Conservation (phyloP, 2,329 filamentous ascomycete genomes). For the Kalaharituber pfeilii region DNA sequence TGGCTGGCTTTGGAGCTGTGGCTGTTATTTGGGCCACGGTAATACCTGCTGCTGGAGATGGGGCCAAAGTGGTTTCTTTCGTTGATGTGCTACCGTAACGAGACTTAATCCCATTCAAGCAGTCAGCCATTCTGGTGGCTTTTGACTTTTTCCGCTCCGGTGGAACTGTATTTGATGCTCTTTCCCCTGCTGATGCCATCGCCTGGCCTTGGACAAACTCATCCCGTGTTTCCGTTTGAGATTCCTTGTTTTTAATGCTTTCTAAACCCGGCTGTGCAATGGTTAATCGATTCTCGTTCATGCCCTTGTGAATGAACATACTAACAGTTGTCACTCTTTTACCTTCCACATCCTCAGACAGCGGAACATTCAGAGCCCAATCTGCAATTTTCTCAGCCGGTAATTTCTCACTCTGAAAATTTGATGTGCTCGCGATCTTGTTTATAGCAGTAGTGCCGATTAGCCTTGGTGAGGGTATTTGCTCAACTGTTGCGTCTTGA, state of each 20-base stretch:
- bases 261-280: background rate
- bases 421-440: background rate
- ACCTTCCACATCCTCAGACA: conserved; percentile 1
- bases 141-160: background rate
- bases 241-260: background rate
- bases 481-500: background rate
- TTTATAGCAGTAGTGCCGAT: background rate
- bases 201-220: background rate
- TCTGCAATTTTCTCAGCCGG: conserved; percentile 7
- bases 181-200: too few relatives aligned
- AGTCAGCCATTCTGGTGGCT: background rate
- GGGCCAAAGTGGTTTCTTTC: background rate
- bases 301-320: conserved; percentile 5
- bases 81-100: background rate
- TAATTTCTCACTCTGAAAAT: conserved; percentile 8
- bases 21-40: background rate
- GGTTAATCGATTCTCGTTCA: background rate
- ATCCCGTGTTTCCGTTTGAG: background rate
- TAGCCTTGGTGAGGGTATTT: background rate
- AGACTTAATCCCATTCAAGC: background rate
- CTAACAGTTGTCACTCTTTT: conserved; percentile 3
- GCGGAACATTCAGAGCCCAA: background rate
- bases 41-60: background rate
- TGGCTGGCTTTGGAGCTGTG: background rate
- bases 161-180: background rate